Conservation (phyloP, 768 basidiomycete species). For the Coprinellus aureogranulatus region DNA sequence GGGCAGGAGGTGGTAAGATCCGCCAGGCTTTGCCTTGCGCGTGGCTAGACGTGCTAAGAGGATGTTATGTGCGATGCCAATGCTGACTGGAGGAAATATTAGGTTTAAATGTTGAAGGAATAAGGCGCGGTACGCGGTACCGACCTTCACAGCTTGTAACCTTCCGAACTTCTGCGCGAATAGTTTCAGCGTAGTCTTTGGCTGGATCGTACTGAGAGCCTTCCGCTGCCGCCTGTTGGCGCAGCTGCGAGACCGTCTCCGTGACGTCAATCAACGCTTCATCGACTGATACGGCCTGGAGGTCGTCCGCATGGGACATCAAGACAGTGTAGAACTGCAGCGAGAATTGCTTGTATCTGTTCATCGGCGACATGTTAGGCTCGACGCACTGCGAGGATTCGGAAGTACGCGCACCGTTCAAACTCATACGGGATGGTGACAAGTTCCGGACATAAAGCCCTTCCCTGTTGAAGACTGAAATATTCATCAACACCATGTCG, state of each 20-base stretch:
- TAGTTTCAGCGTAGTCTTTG: conserved; percentile 74
- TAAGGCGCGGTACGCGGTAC: too few relatives aligned
- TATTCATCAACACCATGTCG: neutral
- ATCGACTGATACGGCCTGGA: conserved; percentile 95
- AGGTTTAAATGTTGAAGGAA: conserved; percentile 8
- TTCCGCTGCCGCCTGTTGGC: conserved; percentile 22
- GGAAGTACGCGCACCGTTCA: conserved; percentile 51
- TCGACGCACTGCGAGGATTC: neutral
- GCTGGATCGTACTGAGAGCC: conserved; percentile 54
- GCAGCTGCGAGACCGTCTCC: conserved; percentile 46
- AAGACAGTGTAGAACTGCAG: conserved; percentile 90
- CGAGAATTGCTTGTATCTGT: conserved; percentile 80
- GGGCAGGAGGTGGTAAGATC: conserved; percentile 69
- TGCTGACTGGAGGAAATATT: conserved; percentile 58
- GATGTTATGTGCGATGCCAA: conserved; percentile 90
- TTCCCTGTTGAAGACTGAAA: conserved; percentile 72
- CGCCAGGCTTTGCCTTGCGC: conserved; percentile 86
- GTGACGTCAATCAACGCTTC: conserved; percentile 93
- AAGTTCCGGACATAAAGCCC: conserved; percentile 69
- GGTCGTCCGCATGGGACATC: conserved; percentile 83
- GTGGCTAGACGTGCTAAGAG: conserved; percentile 92
- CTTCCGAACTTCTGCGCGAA: conserved; percentile 71
- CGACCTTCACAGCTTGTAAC: conserved; percentile 89
- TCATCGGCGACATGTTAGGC: too few relatives aligned
- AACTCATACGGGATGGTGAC: conserved; percentile 93